Conservation (phyloP, 371 early-diverging fungal species). For the Fennellomyces sp. region DNA sequence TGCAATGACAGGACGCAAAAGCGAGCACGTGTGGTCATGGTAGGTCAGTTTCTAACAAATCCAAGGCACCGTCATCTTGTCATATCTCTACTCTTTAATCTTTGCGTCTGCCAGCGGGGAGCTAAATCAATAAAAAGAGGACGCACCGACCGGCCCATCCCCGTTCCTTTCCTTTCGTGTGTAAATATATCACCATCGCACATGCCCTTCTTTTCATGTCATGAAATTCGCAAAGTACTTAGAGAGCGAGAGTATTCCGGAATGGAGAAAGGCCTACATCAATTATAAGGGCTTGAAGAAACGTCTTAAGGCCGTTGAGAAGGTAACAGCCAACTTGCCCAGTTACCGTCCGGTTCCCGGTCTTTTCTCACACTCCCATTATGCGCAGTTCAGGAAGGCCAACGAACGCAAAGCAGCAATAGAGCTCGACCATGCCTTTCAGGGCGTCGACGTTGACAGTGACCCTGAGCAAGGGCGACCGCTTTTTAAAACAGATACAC, state of each 20-base stretch:
- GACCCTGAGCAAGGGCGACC: constrained; percentile 6
- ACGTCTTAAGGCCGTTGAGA: constrained; percentile 62
- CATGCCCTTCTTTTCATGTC: background rate
- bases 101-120: background rate
- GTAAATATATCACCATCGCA: background rate
- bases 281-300: constrained; percentile 77
- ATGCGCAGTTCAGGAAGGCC: constrained; percentile 22
- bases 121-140: background rate
- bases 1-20: constrained; percentile 4
- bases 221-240: constrained; percentile 88
- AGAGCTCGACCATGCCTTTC: constrained; percentile 23
- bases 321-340: constrained; percentile 20
- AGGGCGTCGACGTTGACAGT: constrained; percentile 18
- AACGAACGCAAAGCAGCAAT: constrained; percentile 26
- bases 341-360: background rate
- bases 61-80: background rate
- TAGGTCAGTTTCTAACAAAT: constrained; percentile 3
- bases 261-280: constrained; percentile 83
- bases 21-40: constrained; percentile 7
- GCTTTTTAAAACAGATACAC: constrained; percentile 12
- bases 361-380: constrained; percentile 9
- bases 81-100: background rate
- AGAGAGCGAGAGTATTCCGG: constrained; percentile 77
- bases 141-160: background rate
- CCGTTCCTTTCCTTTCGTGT: background rate